These are phyloP conservation scores for Thozetella sp. DNA, from an alignment of 495 filamentous ascomycete genomes.

Conservation along the genomic window DNA sequence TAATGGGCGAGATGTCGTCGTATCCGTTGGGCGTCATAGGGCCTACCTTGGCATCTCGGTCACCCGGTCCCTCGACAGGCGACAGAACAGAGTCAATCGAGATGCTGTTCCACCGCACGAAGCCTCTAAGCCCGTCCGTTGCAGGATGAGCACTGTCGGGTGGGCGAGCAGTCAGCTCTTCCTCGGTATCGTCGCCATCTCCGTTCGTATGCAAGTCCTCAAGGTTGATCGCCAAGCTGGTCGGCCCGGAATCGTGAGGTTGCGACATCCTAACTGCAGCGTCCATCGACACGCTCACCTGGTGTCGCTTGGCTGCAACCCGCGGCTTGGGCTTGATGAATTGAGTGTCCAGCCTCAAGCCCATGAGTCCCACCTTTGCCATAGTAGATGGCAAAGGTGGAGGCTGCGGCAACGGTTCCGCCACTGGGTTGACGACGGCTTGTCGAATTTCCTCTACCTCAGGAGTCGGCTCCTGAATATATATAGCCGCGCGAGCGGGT, in stretches of 20 bases:
- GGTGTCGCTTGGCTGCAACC: neutral
- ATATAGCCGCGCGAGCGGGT: neutral
- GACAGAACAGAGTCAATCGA: slow-evolving; percentile 37
- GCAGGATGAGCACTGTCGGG: neutral
- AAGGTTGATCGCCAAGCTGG: neutral
- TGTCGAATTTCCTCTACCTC: neutral
- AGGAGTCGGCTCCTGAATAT: neutral
- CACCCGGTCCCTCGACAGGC: slow-evolving; percentile 11
- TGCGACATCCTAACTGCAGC: neutral
- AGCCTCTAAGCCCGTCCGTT: slow-evolving; percentile 11
- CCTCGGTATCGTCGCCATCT: slow-evolving; percentile 23
- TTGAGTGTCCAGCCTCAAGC: neutral
- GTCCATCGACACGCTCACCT: neutral
- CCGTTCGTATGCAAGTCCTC: neutral
- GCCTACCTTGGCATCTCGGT: slow-evolving; percentile 22
- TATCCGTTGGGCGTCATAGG: slow-evolving; percentile 54
- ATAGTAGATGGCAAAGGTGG: neutral
- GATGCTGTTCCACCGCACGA: slow-evolving; percentile 16
- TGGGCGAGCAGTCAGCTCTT: slow-evolving; percentile 38
- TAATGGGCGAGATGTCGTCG: slow-evolving; percentile 56
- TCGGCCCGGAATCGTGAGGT: neutral
- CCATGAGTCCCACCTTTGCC: neutral
- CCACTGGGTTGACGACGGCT: neutral
- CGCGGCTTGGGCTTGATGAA: neutral
- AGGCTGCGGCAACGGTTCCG: neutral